Evolutionary conservation across 495 filamentous ascomycete genomes (phyloP), one percentile per base, ranked within the genome.

Genomic region (Penicillium simplicissimum): DNA sequence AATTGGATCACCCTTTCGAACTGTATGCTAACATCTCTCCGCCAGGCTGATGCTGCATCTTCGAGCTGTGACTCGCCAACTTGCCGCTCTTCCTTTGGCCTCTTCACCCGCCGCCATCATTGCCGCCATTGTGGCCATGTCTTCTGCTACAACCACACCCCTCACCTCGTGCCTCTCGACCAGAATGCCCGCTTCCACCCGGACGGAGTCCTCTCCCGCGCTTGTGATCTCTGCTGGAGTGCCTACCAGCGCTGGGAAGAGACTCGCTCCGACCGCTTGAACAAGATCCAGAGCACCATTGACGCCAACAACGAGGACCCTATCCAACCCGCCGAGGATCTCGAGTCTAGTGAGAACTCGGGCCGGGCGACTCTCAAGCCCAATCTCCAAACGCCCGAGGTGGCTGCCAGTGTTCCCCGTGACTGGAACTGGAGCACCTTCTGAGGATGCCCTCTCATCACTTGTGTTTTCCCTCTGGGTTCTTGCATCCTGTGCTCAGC

Each of bases 351-450:
- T 9, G 33, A 69, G 19, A 56, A 52, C 10, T 55, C 62, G 36
- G 63, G 58, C 31, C 60, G 63, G n/a, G 55, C 58, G 33, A 36
- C 60, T 23, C 45, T 63, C 42, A 58, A 63, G 33, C 21, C 64
- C 21, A 65, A 61, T 28, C 57, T 68, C 42, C 70, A 76, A 56
- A 63, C 61, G 19, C 53, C 60, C 15, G 74, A 74, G 3, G 74
- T 89, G 7, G 88, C 87, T 14, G 84, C 83, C 64, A 95, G 90
- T 70, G 85, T 93, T 54, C 90, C 90, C 31, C 79, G 88, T 36
- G 90, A 92, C 74, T 95, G 91, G 90, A 89, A 90, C 68, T 96
- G 91, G 92, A 95, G 91, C 80, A 96, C 92, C 14, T 96, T 96
- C 69, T 96, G 19, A 47, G 9, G 17, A 3, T 23, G 8, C 8